These are phyloP conservation scores for Acacia concinna DNA, from an alignment of 331 rosid genomes.

Conservation along the genomic window DNA sequence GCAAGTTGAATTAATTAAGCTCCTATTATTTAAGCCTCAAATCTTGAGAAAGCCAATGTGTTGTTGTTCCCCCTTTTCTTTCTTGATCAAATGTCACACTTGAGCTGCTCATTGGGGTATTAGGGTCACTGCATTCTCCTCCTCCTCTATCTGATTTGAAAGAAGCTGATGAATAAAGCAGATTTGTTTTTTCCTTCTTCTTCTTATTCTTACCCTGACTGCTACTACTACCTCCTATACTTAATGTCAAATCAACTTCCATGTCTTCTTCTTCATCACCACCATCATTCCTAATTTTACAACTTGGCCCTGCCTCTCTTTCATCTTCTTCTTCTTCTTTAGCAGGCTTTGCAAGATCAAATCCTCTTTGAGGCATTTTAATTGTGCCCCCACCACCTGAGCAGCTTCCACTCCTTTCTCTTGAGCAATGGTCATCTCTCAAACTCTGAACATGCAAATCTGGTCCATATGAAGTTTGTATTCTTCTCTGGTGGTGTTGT, in stretches of 20 bases:
- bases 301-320: constrained; percentile 51
- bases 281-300: constrained; percentile 41
- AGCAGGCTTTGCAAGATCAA: constrained; percentile 76
- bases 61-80: constrained; percentile 44
- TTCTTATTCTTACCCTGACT: constrained; percentile 44
- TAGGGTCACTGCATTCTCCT: constrained; percentile 71
- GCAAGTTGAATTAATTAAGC: constrained; percentile 23
- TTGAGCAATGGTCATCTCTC: constrained; percentile 48
- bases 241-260: constrained; percentile 84
- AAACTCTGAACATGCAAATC: constrained; percentile 33
- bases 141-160: constrained; percentile 77
- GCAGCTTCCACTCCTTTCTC: constrained; percentile 83
- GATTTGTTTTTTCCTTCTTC: constrained; percentile 33
- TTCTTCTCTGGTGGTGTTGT: constrained; percentile 31
- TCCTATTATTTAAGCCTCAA: constrained; percentile 70
- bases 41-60: constrained; percentile 86
- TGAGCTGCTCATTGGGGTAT: constrained; percentile 73
- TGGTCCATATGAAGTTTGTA: constrained; percentile 30
- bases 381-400: constrained; percentile 70
- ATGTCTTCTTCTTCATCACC: constrained; percentile 58
- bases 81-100: constrained; percentile 74
- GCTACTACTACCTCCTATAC: constrained; percentile 61
- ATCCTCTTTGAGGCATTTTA: constrained; percentile 54
- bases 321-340: constrained; percentile 52
- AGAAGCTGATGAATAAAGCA: constrained; percentile 54